These are phyloP conservation scores for Hortiboletus campestris DNA, from an alignment of 768 basidiomycete species.

Conservation along the genomic window DNA sequence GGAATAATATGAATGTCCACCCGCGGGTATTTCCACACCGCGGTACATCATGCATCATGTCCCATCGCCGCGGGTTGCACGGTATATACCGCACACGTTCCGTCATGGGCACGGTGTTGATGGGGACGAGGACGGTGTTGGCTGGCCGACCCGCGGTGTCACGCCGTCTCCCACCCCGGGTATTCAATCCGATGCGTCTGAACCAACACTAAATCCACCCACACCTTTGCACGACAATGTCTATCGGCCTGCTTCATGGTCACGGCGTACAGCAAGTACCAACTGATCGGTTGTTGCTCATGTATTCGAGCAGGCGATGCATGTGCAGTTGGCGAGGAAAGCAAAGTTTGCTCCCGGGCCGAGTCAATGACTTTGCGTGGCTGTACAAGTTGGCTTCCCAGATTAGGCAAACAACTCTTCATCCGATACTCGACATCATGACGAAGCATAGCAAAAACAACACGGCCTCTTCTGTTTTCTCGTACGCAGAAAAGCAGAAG, in stretches of 20 bases:
- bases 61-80: too few species aligned
- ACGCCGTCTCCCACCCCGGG: too few species aligned
- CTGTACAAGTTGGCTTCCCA: background rate
- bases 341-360: too few species aligned
- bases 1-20: too few species aligned
- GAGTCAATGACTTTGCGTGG: background rate
- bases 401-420: background rate
- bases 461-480: constrained; percentile 86
- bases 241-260: constrained; percentile 47
- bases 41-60: too few species aligned
- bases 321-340: constrained; percentile 43
- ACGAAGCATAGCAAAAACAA: constrained; percentile 91
- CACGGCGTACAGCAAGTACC: constrained; percentile 44
- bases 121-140: too few species aligned
- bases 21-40: too few species aligned
- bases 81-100: too few species aligned
- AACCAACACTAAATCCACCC: constrained; percentile 26
- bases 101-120: too few species aligned
- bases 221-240: constrained; percentile 38
- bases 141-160: too few species aligned
- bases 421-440: constrained; percentile 41
- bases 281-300: constrained; percentile 43
- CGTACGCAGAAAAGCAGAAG: constrained; percentile 86
- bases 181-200: constrained; percentile 29
- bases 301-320: constrained; percentile 56